Conservation (phyloP, 306 rosid species). For the Potentilla sterilis region DNA sequence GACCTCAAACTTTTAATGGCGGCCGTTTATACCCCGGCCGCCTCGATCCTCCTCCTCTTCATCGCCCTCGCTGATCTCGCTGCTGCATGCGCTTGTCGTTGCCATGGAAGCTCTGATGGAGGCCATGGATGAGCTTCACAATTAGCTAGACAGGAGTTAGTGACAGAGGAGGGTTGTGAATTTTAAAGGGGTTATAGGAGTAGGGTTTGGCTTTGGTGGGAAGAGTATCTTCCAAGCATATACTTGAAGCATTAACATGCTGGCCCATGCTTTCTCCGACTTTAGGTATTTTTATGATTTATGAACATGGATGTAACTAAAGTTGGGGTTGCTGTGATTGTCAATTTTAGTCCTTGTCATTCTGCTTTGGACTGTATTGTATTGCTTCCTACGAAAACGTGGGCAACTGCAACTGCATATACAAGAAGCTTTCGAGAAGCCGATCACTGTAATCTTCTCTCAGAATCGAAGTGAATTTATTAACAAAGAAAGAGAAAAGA, state of each 20-base stretch:
- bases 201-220: conserved; percentile 27
- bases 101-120: conserved; percentile 21
- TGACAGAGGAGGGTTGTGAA: conserved; percentile 12
- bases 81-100: conserved; percentile 4
- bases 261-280: conserved; percentile 40
- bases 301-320: conserved; percentile 25
- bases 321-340: not conserved
- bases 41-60: conserved; percentile 24
- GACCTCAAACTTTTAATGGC: conserved; percentile 29
- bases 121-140: conserved; percentile 18
- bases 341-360: conserved; percentile 3
- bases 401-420: not conserved
- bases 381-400: not conserved
- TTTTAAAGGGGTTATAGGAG: conserved; percentile 34
- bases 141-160: conserved; percentile 29
- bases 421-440: not conserved
- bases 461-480: not conserved
- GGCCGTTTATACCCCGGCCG: conserved; percentile 9
- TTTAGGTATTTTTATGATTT: conserved; percentile 32
- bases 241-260: conserved; percentile 53
- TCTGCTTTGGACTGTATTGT: conserved; percentile 12
- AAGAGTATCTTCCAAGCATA: conserved; percentile 73
- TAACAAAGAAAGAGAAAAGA: not conserved
- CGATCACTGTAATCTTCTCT: not conserved
- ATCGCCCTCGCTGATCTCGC: conserved; percentile 25